Evolutionary conservation across 2,329 filamentous ascomycete genomes (phyloP).

Genomic region (Paecilomyces formosus): DNA sequence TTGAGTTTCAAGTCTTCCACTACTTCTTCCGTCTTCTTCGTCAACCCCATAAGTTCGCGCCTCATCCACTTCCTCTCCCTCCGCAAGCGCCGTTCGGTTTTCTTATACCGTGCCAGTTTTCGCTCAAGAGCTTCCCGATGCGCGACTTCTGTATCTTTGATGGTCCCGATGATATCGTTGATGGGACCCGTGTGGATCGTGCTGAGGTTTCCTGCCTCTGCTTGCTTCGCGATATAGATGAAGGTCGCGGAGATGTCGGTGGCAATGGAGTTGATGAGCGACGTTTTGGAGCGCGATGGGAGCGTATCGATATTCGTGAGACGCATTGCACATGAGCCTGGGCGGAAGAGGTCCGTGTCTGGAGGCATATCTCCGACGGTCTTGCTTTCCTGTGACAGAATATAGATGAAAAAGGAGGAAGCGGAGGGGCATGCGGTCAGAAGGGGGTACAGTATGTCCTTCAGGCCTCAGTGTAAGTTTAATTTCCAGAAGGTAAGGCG

Average conservation of each 20-base stretch:
- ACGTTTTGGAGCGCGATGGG: conserved; percentile 11
- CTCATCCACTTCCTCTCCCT: conserved; percentile 13
- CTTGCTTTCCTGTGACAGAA: neutral
- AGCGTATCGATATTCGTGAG: conserved; percentile 15
- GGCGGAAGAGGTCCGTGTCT: neutral
- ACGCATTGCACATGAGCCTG: conserved; percentile 13
- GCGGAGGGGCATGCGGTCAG: too few relatives aligned
- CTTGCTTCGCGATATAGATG: conserved; percentile 18
- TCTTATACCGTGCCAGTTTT: conserved; percentile 10
- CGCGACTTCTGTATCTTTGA: conserved; percentile 13
- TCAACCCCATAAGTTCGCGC: conserved; percentile 13
- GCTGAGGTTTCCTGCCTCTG: conserved; percentile 16
- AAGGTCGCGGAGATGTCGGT: conserved; percentile 23
- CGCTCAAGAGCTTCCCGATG: conserved; percentile 12
- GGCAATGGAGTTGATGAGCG: conserved; percentile 18
- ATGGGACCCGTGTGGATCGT: conserved; percentile 16
- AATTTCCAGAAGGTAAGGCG: neutral
- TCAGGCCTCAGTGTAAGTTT: neutral
- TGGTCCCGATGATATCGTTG: conserved; percentile 17
- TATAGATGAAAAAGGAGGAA: neutral
- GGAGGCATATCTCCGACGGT: neutral
- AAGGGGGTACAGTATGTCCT: too few relatives aligned
- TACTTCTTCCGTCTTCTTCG: conserved; percentile 9
- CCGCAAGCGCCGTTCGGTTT: conserved; percentile 9
- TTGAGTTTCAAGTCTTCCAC: conserved; percentile 9